phyloP scores from a whole-genome alignment of 306 rosid genomes.

The Fragaria nilgerrensis region DNA sequence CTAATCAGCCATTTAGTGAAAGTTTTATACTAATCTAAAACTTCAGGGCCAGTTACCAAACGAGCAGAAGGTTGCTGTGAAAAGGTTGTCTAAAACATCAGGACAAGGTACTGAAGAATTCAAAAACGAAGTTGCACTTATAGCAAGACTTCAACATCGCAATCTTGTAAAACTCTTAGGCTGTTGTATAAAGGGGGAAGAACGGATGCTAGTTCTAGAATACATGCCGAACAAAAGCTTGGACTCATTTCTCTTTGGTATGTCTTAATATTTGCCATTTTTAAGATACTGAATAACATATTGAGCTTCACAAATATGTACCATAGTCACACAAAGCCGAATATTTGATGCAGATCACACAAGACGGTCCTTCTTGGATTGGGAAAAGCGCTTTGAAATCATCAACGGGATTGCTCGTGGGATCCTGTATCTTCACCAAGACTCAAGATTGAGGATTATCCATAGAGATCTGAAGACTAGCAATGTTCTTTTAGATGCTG shows the following conservation, averaged over 20 bases:
- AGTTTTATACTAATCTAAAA: neutral
- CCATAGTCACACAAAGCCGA: neutral
- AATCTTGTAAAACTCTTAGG: constrained; percentile 64
- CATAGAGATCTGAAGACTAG: constrained; percentile 60
- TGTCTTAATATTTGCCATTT: neutral
- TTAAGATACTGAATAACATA: neutral
- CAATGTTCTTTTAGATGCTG: constrained; percentile 46
- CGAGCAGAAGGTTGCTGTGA: constrained; percentile 26
- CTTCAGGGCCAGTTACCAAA: constrained; percentile 22
- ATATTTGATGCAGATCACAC: constrained; percentile 22
- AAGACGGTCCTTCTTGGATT: constrained; percentile 30
- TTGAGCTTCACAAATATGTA: neutral
- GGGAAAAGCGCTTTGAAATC: constrained; percentile 44
- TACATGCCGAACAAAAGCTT: constrained; percentile 58
- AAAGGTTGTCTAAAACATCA: constrained; percentile 48
- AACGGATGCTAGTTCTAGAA: constrained; percentile 52
- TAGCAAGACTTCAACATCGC: constrained; percentile 58
- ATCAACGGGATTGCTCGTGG: constrained; percentile 52
- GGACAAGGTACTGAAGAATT: constrained; percentile 59
- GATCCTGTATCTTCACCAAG: constrained; percentile 58
- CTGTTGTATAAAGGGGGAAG: constrained; percentile 40
- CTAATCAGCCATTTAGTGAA: neutral
- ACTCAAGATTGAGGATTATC: constrained; percentile 54
- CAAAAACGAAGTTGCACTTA: constrained; percentile 49
- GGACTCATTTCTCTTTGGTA: constrained; percentile 53